Base-by-base conservation (phyloP, 2,329 filamentous ascomycete species). In the Cytospora mali region DNA sequence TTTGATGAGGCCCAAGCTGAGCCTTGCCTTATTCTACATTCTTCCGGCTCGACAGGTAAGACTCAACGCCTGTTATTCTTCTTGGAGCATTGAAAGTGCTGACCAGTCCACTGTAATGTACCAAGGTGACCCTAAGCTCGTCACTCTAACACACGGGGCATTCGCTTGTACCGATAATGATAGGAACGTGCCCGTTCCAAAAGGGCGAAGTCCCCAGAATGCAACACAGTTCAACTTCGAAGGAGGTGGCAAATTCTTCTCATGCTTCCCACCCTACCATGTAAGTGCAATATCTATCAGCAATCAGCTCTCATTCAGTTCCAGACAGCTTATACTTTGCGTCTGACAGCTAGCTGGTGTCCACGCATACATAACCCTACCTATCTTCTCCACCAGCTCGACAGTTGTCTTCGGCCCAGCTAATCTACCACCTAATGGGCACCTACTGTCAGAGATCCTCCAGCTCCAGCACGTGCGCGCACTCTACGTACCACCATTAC, bases 1-100 rank as follows among this genome's bases (percentile, higher is more conserved):
- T 49, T 49, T 25, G 46, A 49, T n/a, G 46, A 49, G 46, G 46
- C 23, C 11, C n/a, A n/a, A 23, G 46, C n/a, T 49, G 46, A 49
- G n/a, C 46, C 46, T 6, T 49, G 46, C 5, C 23, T 49, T 10
- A 25, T 49, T 5, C 46, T 49, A 3, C 46, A 49, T 21, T 49
- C 46, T 49, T 49, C 46, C 9, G 46, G 46, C 13, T 49, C 46
- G 23, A 49, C 46, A n/a, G 42, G 42, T 21, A 48, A 48, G 42
- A 18, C 42, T 10, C 18, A 9, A 21, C n/a, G n/a, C n/a, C n/a
- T 23, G 18, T 23, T 21, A 48, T 9, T 48, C 42, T n/a, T 23
- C 13, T 48, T 4, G 4, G 18, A n/a, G 14, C 6, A 18, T 21
- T 6, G 7, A 10, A 16, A 16, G 10, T 6, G 42, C 16, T 48